Percentiles rank a stretch among this genome's conserved stretches.
Evolutionary conservation across 225 moss, liverwort and hornwort genomes (phyloP).

Genomic region (Polytrichum formosum): DNA sequence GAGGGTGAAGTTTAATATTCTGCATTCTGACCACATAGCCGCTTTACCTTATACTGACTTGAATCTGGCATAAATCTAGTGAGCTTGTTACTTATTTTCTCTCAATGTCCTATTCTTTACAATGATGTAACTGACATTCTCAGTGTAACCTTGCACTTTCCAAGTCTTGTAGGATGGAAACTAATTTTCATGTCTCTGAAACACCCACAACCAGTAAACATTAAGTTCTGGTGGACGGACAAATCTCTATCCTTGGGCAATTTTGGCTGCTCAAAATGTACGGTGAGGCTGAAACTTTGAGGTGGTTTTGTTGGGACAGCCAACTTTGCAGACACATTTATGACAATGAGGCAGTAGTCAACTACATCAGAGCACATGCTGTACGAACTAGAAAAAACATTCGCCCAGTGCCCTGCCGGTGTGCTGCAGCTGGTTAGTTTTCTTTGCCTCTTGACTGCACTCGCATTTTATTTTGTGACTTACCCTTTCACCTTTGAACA

Average conservation of each 20-base stretch:
- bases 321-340: slow-evolving; percentile 47
- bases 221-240: not conserved
- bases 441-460: not conserved
- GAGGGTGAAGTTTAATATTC: no score
- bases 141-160: not conserved
- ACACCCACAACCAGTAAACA: no score
- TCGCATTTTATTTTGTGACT: not conserved
- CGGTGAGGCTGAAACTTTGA: slow-evolving; percentile 12
- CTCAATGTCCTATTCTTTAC: no score
- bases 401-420: slow-evolving; percentile 25
- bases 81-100: no score
- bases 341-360: slow-evolving; percentile 36
- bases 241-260: not conserved
- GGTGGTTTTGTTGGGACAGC: slow-evolving; percentile 33
- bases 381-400: slow-evolving; percentile 17
- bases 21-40: no score
- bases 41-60: no score
- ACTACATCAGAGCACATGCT: slow-evolving; percentile 23
- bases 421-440: slow-evolving; percentile 54
- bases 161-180: no score
- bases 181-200: no score
- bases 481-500: no score
- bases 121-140: not conserved
- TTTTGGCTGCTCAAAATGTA: not conserved
- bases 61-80: no score